Base-by-base conservation (phyloP, 2,329 filamentous ascomycete genomes). In the Fusarium begoniae region DNA sequence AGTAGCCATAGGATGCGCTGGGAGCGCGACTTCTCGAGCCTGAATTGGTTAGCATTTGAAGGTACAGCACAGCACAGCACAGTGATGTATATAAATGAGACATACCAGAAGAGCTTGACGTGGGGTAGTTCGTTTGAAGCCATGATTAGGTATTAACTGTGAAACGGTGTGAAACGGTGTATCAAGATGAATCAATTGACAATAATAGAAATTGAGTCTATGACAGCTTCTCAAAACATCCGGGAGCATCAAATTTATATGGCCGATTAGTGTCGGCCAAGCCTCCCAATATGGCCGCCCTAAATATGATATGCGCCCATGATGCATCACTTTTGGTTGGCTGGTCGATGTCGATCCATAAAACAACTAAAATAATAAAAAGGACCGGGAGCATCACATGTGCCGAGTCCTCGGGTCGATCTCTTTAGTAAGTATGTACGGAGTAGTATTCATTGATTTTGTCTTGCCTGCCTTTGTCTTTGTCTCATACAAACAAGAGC, bases 1-100 rank as follows among this genome's bases (percentile, higher is more conserved):
- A 97, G 89, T 12, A 97, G 90, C 93, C 94, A 97, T 50, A 96
- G 85, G 66, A 96, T 92, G 71, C 94, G 91, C 82, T 97, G 94
- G 18, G 93, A 90, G 75, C 95, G 93, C 63, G 94, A 97, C 76
- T 92, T 87, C 77, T 96, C 90, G 69, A 97, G 92, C 94, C 94
- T 97, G 75, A n/a, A 30, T 17, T 26, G 12, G 37, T 74, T 17
- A 74, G 45, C 32, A 37, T 40, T 43, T 20, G 22, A 26, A 30
- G 20, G 24, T 2, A 17, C 8, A 35, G 32, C 32, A 37, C 35
- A 37, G 8, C 32, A 37, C 35, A 37, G 53, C 24, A 32, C 12
- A 12, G 22, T 37, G 9, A 24, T 17, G 15, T 18, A 37, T 30
- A 13, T 44, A 14, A 17, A 32, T 44, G 35, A 43, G 62, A 76